Percentiles rank a stretch among this genome's conserved stretches.
phyloP scores from a whole-genome alignment of 2,329 filamentous ascomycete species.

The Cytospora chrysosperma region DNA sequence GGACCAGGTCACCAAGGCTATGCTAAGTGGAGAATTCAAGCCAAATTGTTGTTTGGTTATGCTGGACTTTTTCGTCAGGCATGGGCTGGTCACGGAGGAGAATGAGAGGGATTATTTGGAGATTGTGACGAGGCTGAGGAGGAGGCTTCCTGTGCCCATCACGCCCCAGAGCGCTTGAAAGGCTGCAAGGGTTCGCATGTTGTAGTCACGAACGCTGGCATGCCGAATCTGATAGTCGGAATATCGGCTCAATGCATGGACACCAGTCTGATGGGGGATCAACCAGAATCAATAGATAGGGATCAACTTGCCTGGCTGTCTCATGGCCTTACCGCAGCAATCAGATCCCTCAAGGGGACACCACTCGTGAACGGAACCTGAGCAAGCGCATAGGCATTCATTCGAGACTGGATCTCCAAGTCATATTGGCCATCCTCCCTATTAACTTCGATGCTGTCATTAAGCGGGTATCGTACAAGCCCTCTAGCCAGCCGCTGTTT shows the following conservation, averaged over 20 bases:
- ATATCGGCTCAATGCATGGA: not conserved
- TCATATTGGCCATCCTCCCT: not conserved
- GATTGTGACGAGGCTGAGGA: constrained; percentile 51
- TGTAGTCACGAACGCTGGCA: not conserved
- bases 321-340: not conserved
- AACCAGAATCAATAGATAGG: not conserved
- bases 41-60: constrained; percentile 76
- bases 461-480: constrained; percentile 16
- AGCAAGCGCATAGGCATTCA: no score
- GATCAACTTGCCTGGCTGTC: no score
- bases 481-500: not conserved
- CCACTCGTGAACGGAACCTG: not conserved
- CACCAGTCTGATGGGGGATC: not conserved
- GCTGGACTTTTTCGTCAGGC: constrained; percentile 78
- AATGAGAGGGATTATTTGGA: constrained; percentile 71
- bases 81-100: constrained; percentile 70
- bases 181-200: not conserved
- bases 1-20: constrained; percentile 54
- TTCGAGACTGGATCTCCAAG: not conserved
- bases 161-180: constrained; percentile 8
- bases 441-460: not conserved
- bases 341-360: not conserved
- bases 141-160: constrained; percentile 42
- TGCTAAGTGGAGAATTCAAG: constrained; percentile 76
- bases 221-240: no score